Base-by-base conservation (phyloP, 768 basidiomycete genomes). In the Lentinula edodes region DNA sequence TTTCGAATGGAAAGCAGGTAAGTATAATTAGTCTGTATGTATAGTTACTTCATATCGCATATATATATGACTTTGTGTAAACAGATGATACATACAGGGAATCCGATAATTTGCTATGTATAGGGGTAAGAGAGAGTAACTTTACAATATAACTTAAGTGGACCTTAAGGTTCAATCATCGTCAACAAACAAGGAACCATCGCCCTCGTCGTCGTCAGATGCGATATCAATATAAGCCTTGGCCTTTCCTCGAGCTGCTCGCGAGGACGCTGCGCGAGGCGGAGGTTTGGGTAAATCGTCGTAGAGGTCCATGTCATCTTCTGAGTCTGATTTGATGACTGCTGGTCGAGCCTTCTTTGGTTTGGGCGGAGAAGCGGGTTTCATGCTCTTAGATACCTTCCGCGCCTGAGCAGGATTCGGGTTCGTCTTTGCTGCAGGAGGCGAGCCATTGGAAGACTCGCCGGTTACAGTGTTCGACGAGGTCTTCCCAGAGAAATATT, bases 211-310 rank as follows among this genome's bases (percentile, higher is more conserved):
- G 50, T 80, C 77, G 55, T 80, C 81, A 1, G 81, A 83, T 63
- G 70, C 70, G 46, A 88, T 76, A 65, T 88, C 87, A 10, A 89
- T 76, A 71, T 86, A 90, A 64, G 85, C 84, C 78, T 85, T 86
- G 58, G 78, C 68, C 46, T 76, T 74, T 8, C 74, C 77, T 60
- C 79, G 70, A 10, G 79, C 80, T n/a, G 81, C 76, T 28, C 86
- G 80, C 58, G 76, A 75, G 12, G 82, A 78, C 18, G 73, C 68
- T 10, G 71, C 66, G 3, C 80, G 81, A 34, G 74, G 61, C 46
- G 80, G 80, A 6, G 74, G 74, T 23, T 73, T 73, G 1, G 80
- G 78, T 16, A 75, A 65, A 38, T 71, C 67, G 50, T 77, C 75
- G 10, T 79, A 81, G 5, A 55, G 13, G 43, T 81, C 80, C 63